These are phyloP conservation scores for Kurtzmaniella quercitrusa DNA, from an alignment of 1,139 yeast genomes.

Conservation along the genomic window DNA sequence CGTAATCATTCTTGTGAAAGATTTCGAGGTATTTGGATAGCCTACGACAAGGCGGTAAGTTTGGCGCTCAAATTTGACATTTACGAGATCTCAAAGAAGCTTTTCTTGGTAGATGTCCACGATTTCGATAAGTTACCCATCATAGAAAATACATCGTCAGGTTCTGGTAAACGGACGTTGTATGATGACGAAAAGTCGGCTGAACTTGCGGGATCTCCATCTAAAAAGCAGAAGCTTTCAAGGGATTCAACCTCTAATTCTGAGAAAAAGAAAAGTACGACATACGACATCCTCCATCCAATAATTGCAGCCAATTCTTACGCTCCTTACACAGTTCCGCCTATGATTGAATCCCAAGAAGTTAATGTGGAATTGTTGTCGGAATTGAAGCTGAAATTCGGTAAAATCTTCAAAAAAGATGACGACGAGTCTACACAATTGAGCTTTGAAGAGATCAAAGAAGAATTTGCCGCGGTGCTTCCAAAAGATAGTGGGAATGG, in stretches of 20 bases:
- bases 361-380: conserved; percentile 32
- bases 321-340: conserved; percentile 52
- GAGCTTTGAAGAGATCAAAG: conserved; percentile 31
- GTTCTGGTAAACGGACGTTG: conserved; percentile 10
- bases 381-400: conserved; percentile 51
- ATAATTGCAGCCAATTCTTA: conserved; percentile 27
- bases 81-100: conserved; percentile 35
- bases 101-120: conserved; percentile 44
- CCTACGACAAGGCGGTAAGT: conserved; percentile 42
- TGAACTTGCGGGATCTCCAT: conserved; percentile 27
- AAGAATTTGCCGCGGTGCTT: conserved; percentile 19
- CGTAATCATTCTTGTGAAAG: conserved; percentile 21
- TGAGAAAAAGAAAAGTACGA: background rate
- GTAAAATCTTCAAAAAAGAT: conserved; percentile 43
- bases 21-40: conserved; percentile 40
- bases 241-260: conserved; percentile 15
- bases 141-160: conserved; percentile 13
- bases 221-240: conserved; percentile 25
- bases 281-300: conserved; percentile 9
- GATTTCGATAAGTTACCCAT: conserved; percentile 40
- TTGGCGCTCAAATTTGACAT: conserved; percentile 40
- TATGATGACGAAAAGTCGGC: conserved; percentile 9
- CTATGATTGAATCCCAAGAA: conserved; percentile 36
- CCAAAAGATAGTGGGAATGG: background rate
- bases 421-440: conserved; percentile 22